phyloP scores from a whole-genome alignment of 2,329 filamentous ascomycete species.

The Volutella citrinella region DNA sequence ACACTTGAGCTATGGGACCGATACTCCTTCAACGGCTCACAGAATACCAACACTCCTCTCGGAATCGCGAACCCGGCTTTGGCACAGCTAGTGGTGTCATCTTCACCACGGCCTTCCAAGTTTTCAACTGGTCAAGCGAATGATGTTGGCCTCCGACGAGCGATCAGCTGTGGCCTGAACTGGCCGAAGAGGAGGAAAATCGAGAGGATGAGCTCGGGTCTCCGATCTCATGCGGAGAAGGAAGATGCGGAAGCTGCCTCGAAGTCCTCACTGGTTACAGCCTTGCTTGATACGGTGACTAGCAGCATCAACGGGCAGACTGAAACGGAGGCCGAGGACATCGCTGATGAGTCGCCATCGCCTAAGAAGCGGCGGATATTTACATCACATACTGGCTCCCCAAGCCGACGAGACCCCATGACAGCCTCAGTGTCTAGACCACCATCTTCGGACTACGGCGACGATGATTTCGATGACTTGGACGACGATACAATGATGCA shows the following conservation, averaged over 20 bases:
- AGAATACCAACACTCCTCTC: constrained; percentile 39
- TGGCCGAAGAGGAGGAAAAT: constrained; percentile 69
- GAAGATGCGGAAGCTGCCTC: constrained; percentile 47
- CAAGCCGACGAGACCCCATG: constrained; percentile 16
- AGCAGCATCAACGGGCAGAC: constrained; percentile 47
- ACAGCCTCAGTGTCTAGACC: constrained; percentile 10
- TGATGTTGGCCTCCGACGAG: constrained; percentile 52
- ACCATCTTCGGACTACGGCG: constrained; percentile 48
- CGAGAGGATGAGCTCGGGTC: constrained; percentile 43
- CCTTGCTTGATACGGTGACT: constrained; percentile 64
- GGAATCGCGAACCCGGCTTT: constrained; percentile 56
- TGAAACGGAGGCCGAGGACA: constrained; percentile 27
- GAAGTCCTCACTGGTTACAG: constrained; percentile 57
- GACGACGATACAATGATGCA: constrained; percentile 59
- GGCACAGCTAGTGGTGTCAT: constrained; percentile 66
- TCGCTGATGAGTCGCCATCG: constrained; percentile 40
- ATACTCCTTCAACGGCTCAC: constrained; percentile 52
- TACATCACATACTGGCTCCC: constrained; percentile 20
- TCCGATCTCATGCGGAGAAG: constrained; percentile 29
- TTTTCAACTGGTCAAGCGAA: constrained; percentile 39
- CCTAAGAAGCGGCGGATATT: constrained; percentile 36
- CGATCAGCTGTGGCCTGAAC: constrained; percentile 66
- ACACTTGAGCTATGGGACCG: constrained; percentile 76
- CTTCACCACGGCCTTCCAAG: constrained; percentile 61
- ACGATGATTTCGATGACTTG: constrained; percentile 57